phyloP scores from a whole-genome alignment of 768 basidiomycete genomes.

The Lactarius hatsudake region DNA sequence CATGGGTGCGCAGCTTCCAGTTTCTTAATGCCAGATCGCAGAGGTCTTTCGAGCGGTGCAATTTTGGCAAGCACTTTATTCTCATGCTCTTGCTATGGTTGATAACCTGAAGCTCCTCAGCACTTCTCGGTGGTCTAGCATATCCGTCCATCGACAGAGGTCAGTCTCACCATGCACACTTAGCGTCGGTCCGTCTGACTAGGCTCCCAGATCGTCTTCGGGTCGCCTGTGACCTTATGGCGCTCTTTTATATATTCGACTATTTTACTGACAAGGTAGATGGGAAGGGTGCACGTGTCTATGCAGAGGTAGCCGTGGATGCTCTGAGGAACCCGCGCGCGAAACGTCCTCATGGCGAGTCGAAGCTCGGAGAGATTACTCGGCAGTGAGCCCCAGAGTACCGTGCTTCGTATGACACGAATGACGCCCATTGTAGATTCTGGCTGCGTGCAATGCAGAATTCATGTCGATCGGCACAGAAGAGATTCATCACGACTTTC shows the following conservation, averaged over 20 bases:
- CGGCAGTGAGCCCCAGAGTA: constrained; percentile 37
- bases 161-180: constrained; percentile 18
- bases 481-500: constrained; percentile 40
- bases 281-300: constrained; percentile 32
- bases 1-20: constrained; percentile 40
- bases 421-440: constrained; percentile 32
- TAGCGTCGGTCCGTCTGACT: neutral
- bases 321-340: constrained; percentile 39
- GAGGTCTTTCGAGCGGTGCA: constrained; percentile 41
- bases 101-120: constrained; percentile 29
- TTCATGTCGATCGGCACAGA: constrained; percentile 29
- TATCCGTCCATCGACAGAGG: constrained; percentile 39
- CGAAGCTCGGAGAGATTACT: constrained; percentile 40
- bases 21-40: constrained; percentile 39
- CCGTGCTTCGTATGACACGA: neutral
- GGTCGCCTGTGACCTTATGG: constrained; percentile 49
- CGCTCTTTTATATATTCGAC: constrained; percentile 50
- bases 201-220: constrained; percentile 32
- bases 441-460: constrained; percentile 35
- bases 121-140: constrained; percentile 39
- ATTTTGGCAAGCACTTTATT: constrained; percentile 37
- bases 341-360: constrained; percentile 38
- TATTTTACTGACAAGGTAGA: constrained; percentile 46
- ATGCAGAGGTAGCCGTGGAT: constrained; percentile 40
- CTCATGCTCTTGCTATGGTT: neutral